Evolutionary conservation across 768 basidiomycete genomes (phyloP).

Genomic region (Suillus sp.): DNA sequence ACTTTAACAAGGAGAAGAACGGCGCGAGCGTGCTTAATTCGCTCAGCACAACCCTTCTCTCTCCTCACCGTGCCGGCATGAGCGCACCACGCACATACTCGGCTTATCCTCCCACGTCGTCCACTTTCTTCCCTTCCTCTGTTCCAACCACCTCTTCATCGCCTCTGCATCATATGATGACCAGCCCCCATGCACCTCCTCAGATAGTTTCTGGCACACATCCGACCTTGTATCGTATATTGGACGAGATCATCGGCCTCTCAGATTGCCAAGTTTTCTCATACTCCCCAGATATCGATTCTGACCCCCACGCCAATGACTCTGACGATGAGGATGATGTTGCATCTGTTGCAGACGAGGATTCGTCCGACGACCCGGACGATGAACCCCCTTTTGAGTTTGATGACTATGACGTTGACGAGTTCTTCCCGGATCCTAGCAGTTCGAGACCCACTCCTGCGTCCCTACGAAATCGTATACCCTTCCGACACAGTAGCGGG

Average conservation of each 20-base stretch:
- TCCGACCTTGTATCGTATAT: conserved; percentile 81
- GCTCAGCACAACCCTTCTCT: conserved; percentile 79
- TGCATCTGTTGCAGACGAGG: conserved; percentile 65
- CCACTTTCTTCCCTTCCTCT: conserved; percentile 77
- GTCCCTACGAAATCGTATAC: conserved; percentile 19
- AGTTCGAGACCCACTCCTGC: conserved; percentile 17
- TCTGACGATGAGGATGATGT: conserved; percentile 78
- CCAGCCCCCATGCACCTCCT: conserved; percentile 71
- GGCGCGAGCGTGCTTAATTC: conserved; percentile 79
- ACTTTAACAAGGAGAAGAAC: conserved; percentile 83
- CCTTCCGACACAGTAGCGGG: conserved; percentile 36
- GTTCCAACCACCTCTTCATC: conserved; percentile 68
- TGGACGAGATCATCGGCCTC: conserved; percentile 89
- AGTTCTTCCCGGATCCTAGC: conserved; percentile 29
- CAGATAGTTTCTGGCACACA: conserved; percentile 82
- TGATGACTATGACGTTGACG: conserved; percentile 79
- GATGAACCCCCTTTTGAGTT: conserved; percentile 77
- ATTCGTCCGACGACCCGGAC: conserved; percentile 70
- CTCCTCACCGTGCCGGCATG: conserved; percentile 66
- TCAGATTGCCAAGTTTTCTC: conserved; percentile 95
- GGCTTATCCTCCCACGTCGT: conserved; percentile 74
- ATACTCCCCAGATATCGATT: conserved; percentile 89
- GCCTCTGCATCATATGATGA: conserved; percentile 57
- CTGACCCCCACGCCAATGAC: conserved; percentile 90
- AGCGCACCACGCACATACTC: conserved; percentile 82